phyloP scores from a whole-genome alignment of 192 early-diverging fungal species.

The Coemansia biformis region DNA sequence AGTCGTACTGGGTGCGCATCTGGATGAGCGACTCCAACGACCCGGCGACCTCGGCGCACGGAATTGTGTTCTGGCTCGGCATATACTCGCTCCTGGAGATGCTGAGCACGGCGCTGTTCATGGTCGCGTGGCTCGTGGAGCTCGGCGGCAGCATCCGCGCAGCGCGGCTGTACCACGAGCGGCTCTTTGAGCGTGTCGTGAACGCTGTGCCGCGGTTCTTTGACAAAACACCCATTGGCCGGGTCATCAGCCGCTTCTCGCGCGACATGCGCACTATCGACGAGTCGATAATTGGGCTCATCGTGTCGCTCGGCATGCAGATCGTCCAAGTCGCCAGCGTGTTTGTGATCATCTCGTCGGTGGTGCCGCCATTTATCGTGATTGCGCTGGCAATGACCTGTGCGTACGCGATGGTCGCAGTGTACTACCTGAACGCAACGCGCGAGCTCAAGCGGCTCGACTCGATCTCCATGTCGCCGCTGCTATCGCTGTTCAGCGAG shows the following conservation, averaged over 20 bases:
- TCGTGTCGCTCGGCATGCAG: conserved; percentile 53
- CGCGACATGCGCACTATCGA: conserved; percentile 85
- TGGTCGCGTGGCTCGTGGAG: conserved; percentile 26
- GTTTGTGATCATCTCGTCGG: conserved; percentile 56
- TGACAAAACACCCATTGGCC: conserved; percentile 84
- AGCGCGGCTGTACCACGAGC: conserved; percentile 54
- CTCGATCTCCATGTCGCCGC: conserved; percentile 66
- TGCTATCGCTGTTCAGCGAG: conserved; percentile 80
- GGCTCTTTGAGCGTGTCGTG: conserved; percentile 58
- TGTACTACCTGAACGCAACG: conserved; percentile 69
- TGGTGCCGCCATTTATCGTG: conserved; percentile 72
- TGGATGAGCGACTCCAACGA: conserved; percentile 48
- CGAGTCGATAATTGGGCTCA: conserved; percentile 53
- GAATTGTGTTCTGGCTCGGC: conserved; percentile 54
- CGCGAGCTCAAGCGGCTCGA: conserved; percentile 89
- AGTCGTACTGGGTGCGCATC: conserved; percentile 62
- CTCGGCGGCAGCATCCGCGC: conserved; percentile 47
- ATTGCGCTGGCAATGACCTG: conserved; percentile 56
- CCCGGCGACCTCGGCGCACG: not conserved
- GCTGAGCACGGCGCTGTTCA: conserved; percentile 34
- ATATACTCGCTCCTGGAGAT: conserved; percentile 60
- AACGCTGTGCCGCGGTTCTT: conserved; percentile 80
- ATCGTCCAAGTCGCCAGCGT: conserved; percentile 55
- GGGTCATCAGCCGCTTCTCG: conserved; percentile 84
- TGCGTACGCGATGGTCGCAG: conserved; percentile 62